Percentiles rank a stretch among this genome's conserved stretches.
Conservation (phyloP, 2,329 filamentous ascomycete genomes). For the Alternaria gaisen region DNA sequence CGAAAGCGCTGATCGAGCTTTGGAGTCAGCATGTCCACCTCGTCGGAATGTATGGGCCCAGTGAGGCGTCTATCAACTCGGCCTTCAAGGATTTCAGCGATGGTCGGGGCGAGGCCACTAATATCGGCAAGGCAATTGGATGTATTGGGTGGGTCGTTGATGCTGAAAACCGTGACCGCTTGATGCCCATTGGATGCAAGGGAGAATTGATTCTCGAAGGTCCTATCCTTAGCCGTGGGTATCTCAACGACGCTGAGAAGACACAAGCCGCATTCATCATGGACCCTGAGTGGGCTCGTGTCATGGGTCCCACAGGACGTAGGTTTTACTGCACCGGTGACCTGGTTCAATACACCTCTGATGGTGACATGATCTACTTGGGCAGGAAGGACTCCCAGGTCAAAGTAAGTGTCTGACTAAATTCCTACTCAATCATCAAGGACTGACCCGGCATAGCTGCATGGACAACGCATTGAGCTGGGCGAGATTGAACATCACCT, state of each 20-base stretch:
- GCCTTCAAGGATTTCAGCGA: conserved; percentile 42
- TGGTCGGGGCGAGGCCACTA: conserved; percentile 42
- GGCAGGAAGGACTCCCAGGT: conserved; percentile 49
- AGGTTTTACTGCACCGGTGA: conserved; percentile 49
- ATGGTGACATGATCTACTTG: conserved; percentile 48
- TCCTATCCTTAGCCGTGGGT: conserved; percentile 45
- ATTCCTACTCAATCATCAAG: conserved; percentile 25
- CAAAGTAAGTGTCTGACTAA: conserved; percentile 31
- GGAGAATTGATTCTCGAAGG: conserved; percentile 49
- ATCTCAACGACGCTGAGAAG: conserved; percentile 45
- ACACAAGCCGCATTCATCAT: conserved; percentile 43
- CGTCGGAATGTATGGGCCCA: conserved; percentile 45
- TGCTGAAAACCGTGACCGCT: conserved; percentile 40
- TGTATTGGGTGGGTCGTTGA: conserved; percentile 47
- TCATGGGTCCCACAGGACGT: conserved; percentile 23
- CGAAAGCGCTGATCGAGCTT: conserved; percentile 41
- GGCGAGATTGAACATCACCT: conserved; percentile 58
- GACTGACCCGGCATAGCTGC: conserved; percentile 48
- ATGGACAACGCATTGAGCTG: conserved; percentile 57
- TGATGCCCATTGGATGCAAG: conserved; percentile 46
- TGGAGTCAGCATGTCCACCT: conserved; percentile 37
- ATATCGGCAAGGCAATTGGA: conserved; percentile 44
- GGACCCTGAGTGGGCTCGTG: conserved; percentile 39
- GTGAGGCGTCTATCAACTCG: conserved; percentile 46
- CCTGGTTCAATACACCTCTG: conserved; percentile 43